Evolutionary conservation across 108 stramenopile species (phyloP), one percentile per base, ranked within the genome.

Genomic region (Asterionellopsis glacialis): DNA sequence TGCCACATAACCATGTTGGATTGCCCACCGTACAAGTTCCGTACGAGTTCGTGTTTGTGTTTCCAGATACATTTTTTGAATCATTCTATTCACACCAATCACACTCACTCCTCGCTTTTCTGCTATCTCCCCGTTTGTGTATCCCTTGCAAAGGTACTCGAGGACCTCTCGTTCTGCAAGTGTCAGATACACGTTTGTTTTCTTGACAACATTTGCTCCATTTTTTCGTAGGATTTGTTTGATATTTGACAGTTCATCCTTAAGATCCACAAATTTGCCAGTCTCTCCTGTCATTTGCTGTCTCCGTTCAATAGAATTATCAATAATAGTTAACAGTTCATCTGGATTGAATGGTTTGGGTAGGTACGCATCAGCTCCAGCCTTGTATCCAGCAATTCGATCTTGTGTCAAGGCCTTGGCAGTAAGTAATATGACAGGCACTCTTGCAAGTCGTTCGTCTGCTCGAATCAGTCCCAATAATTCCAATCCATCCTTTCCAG

Each of bases 311-410:
- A 88, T 75, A 42, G 83, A 38, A 73, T 81, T 84, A 70, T 95
- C 93, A 1, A 95, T 53, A 18, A 95, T 88, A 18, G 75, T 75
- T 11, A 95, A 27, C 42, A 95, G 62, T 68, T 95, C 93, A 18
- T 90, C 88, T 1, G 93, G 93, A 61, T 82, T 69, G 74, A 95
- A 95, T 9, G 93, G 93, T 63, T 95, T 95, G 1, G 93, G 84
- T 7, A 95, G 41, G 59, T 91, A 91, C 12, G 65, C 90, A 73
- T 91, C 74, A 21, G 87, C 88, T 1, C 88, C 93, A 10, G 81
- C 80, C 12, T 81, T 67, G 62, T 91, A 95, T 13, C 93, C 93
- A 49, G 55, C 56, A 28, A 91, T 87, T 4, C 93, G 85, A 76
- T 95, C 93, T 44, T 71, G 64, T 9, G 87, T 82, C 77, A 86